phyloP scores from a whole-genome alignment of 2,329 filamentous ascomycete genomes.

The Coniochaeta hoffmannii region DNA sequence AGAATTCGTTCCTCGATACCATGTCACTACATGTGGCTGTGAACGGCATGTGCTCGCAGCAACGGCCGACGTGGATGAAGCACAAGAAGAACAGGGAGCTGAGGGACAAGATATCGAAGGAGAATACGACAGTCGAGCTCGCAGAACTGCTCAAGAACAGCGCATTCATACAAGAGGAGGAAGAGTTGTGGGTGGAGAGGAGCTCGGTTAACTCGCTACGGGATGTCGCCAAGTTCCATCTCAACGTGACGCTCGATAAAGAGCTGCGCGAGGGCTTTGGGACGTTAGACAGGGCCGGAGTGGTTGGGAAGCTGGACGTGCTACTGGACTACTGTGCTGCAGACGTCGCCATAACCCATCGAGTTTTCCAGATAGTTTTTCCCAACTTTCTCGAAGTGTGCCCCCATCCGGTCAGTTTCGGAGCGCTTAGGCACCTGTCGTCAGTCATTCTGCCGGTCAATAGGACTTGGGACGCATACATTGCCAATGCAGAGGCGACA shows the following conservation, averaged over 20 bases:
- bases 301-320: slow-evolving; percentile 67
- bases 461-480: slow-evolving; percentile 78
- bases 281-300: slow-evolving; percentile 64
- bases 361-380: slow-evolving; percentile 90
- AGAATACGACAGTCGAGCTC: slow-evolving; percentile 65
- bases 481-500: slow-evolving; percentile 75
- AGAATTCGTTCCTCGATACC: slow-evolving; percentile 86
- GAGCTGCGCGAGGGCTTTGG: slow-evolving; percentile 79
- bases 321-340: slow-evolving; percentile 91
- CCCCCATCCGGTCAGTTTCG: slow-evolving; percentile 95
- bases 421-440: slow-evolving; percentile 84
- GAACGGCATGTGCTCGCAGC: slow-evolving; percentile 97
- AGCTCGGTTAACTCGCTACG: slow-evolving; percentile 93
- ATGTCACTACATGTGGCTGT: slow-evolving; percentile 98
- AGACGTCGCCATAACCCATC: slow-evolving; percentile 87
- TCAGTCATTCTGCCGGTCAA: slow-evolving; percentile 89
- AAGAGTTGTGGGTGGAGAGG: slow-evolving; percentile 90
- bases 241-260: slow-evolving; percentile 88
- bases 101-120: slow-evolving; percentile 67
- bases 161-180: slow-evolving; percentile 70
- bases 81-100: slow-evolving; percentile 85
- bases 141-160: slow-evolving; percentile 62
- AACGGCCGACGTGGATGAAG: slow-evolving; percentile 95
- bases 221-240: slow-evolving; percentile 95
- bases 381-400: slow-evolving; percentile 83